phyloP scores from a whole-genome alignment of 2,329 filamentous ascomycete genomes.

The Thielaviopsis ethacetica region DNA sequence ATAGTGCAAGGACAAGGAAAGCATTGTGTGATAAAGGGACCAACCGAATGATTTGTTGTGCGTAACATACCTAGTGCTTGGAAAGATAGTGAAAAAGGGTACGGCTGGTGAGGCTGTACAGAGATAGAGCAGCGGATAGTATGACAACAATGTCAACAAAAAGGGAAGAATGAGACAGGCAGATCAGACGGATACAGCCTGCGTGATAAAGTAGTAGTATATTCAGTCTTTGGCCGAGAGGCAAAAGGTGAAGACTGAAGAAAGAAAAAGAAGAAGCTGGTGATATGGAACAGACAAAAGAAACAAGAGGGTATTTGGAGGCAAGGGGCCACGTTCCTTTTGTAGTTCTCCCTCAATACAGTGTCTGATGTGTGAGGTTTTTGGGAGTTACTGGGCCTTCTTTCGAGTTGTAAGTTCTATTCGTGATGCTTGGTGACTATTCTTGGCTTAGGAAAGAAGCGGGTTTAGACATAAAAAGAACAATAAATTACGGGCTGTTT shows the following conservation, averaged over 20 bases:
- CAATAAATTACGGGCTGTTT: neutral
- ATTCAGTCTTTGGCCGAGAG: neutral
- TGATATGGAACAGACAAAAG: neutral
- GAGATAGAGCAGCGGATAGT: neutral
- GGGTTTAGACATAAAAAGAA: neutral
- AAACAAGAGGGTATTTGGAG: neutral
- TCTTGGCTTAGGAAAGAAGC: neutral
- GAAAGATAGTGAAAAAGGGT: neutral
- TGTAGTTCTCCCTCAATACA: conserved; percentile 1
- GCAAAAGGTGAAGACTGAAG: neutral
- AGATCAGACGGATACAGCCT: neutral
- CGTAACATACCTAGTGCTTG: neutral
- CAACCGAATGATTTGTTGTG: neutral
- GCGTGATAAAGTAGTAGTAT: neutral
- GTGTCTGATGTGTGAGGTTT: neutral
- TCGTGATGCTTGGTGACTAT: neutral
- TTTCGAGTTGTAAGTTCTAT: neutral
- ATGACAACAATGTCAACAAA: neutral
- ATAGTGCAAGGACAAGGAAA: neutral
- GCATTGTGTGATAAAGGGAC: neutral
- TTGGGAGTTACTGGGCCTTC: neutral
- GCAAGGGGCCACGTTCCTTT: conserved; percentile 4
- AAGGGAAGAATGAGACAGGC: neutral
- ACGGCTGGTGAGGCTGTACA: neutral
- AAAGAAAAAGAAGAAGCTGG: neutral